These are phyloP conservation scores for Ramularia endophylla DNA, from an alignment of 2,329 filamentous ascomycete genomes.

Conservation along the genomic window DNA sequence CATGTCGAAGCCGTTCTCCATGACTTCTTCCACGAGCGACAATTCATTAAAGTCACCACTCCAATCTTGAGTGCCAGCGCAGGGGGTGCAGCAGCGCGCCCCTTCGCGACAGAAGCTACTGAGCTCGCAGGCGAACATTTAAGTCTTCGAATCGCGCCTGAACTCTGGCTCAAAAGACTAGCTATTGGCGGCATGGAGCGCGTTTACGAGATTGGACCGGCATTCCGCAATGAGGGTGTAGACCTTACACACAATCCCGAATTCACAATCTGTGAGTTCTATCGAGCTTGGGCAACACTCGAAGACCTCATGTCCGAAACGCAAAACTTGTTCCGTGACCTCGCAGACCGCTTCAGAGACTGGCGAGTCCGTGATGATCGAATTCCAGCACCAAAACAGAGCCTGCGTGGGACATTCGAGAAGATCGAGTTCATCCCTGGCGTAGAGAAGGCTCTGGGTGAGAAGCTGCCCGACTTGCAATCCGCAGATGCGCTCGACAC, in stretches of 20 bases:
- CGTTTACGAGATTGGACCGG: slow-evolving; percentile 88
- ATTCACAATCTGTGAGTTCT: slow-evolving; percentile 97
- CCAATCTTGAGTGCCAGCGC: slow-evolving; percentile 78
- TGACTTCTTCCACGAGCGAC: slow-evolving; percentile 62
- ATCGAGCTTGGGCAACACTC: slow-evolving; percentile 76
- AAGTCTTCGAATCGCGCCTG: slow-evolving; percentile 81
- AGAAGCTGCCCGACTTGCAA: slow-evolving; percentile 49
- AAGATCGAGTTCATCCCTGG: slow-evolving; percentile 76
- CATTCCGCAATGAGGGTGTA: slow-evolving; percentile 83
- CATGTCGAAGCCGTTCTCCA: slow-evolving; percentile 69
- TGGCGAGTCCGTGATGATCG: slow-evolving; percentile 1
- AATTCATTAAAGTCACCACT: slow-evolving; percentile 84
- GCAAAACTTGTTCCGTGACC: slow-evolving; percentile 56
- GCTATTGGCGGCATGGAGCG: slow-evolving; percentile 82
- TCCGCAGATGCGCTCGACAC: slow-evolving; percentile 50
- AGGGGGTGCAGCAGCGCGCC: slow-evolving; percentile 80
- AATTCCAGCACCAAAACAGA: background rate
- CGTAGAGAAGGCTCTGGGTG: slow-evolving; percentile 62
- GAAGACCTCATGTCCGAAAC: slow-evolving; percentile 69
- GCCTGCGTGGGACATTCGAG: slow-evolving; percentile 37
- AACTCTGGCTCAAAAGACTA: slow-evolving; percentile 89
- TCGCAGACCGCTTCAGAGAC: slow-evolving; percentile 2
- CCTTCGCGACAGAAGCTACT: slow-evolving; percentile 74
- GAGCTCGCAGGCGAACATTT: slow-evolving; percentile 68
- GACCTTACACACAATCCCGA: slow-evolving; percentile 94